Conservation (phyloP, 352 stramenopile species). For the Aphanomyces euteiches region DNA sequence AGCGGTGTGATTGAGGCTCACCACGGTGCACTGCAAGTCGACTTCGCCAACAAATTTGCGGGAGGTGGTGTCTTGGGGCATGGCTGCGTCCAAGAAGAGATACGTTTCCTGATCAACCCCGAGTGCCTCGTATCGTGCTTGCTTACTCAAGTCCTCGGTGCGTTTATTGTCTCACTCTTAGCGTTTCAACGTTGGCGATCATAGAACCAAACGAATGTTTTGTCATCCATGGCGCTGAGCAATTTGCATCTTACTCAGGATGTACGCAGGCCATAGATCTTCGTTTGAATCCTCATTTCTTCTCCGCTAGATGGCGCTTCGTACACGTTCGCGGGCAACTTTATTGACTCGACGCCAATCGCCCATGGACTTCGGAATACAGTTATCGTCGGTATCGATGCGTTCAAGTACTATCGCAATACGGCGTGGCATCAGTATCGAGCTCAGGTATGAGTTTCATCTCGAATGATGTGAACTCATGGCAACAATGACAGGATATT, state of each 20-base stretch:
- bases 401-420: slow-evolving; percentile 52
- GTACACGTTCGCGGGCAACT: slow-evolving; percentile 48
- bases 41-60: slow-evolving; percentile 80
- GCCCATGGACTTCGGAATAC: slow-evolving; percentile 40
- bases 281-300: not conserved
- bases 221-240: slow-evolving; percentile 60
- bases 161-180: not conserved
- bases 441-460: not conserved
- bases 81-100: slow-evolving; percentile 80
- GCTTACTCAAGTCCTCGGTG: slow-evolving; percentile 34
- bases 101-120: slow-evolving; percentile 69
- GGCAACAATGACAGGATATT: slow-evolving; percentile 36
- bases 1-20: slow-evolving; percentile 61
- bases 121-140: slow-evolving; percentile 67
- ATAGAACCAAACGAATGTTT: slow-evolving; percentile 67
- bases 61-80: slow-evolving; percentile 67
- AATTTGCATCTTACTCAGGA: slow-evolving; percentile 52
- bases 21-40: slow-evolving; percentile 59
- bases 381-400: slow-evolving; percentile 71
- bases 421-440: slow-evolving; percentile 18
- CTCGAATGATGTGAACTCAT: not conserved
- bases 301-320: slow-evolving; percentile 39
- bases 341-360: slow-evolving; percentile 40
- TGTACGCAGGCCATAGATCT: slow-evolving; percentile 29
- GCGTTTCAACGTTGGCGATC: slow-evolving; percentile 38